phyloP scores from a whole-genome alignment of 805 yeast genomes.

The Danielia reshetovae region DNA sequence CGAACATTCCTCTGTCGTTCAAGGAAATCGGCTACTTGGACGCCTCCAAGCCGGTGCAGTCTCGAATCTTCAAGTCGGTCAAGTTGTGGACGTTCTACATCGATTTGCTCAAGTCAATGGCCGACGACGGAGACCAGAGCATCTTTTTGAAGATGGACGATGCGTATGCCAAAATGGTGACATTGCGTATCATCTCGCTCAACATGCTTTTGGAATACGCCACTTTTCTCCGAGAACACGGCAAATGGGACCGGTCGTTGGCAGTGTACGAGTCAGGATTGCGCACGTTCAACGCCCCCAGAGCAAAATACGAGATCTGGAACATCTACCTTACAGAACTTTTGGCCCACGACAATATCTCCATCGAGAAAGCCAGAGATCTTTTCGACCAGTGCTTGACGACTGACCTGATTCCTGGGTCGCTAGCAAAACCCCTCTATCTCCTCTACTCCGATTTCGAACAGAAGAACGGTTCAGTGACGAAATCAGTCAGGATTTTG shows the following conservation, averaged over 20 bases:
- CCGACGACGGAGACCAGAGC: conserved; percentile 19
- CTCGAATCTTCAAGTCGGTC: conserved; percentile 52
- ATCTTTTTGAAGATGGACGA: conserved; percentile 10
- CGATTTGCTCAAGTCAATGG: conserved; percentile 61
- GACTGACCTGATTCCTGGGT: conserved; percentile 37
- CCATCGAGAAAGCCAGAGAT: conserved; percentile 49
- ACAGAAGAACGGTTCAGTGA: conserved; percentile 46
- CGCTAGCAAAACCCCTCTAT: conserved; percentile 46
- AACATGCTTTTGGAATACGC: conserved; percentile 64
- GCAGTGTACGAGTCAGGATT: conserved; percentile 67
- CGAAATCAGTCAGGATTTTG: conserved; percentile 38
- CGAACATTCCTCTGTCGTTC: conserved; percentile 7
- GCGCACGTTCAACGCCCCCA: conserved; percentile 55
- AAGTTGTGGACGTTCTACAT: conserved; percentile 72
- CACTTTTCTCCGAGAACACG: conserved; percentile 47
- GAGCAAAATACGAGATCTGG: conserved; percentile 62
- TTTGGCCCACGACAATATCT: conserved; percentile 16
- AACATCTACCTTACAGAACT: conserved; percentile 57
- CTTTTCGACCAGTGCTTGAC: conserved; percentile 65
- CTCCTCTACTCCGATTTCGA: conserved; percentile 62
- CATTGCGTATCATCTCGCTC: conserved; percentile 65
- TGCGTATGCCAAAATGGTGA: conserved; percentile 29
- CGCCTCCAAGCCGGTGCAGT: conserved; percentile 46
- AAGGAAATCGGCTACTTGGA: conserved; percentile 31
- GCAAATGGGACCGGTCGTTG: conserved; percentile 47